Base-by-base conservation (phyloP, 208 protist genomes). In the Wallacemonas sp. region DNA sequence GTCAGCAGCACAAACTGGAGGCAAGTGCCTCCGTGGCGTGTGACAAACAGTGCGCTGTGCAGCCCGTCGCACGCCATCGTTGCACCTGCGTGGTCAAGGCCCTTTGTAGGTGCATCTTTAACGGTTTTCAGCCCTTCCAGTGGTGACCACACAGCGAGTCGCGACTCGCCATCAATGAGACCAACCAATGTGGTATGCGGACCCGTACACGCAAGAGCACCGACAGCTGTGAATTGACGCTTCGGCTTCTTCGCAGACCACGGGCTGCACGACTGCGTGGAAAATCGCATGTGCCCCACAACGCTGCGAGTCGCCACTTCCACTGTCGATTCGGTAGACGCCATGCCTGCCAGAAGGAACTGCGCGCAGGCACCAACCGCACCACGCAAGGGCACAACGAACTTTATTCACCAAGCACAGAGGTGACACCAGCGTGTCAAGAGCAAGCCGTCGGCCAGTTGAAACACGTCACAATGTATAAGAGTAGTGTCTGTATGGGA, bases 1-100 rank as follows among this genome's bases (percentile, higher is more conserved):
- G 61, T 54, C 63, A 81, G 22, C 27, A 79, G 19, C 9, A 60
- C 62, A 30, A 80, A 61, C 8, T 57, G 66, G 6, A 84, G 37
- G 1, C 45, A 50, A 21, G 32, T 13, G 41, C n/a, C 1, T 8
- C 45, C 21, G 45, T 17, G 45, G 22, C 29, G 30, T 0, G 38
- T 60, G 27, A 60, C 22, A 53, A 69, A 63, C 17, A 62, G 19
- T 2, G 12, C 63, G 3, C 46, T 68, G 63, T 55, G 37, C 12
- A 33, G 17, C 3, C 24, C 50, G 13, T 57, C n/a, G 17, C 26
- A 33, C 5, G 50, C 50, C 10, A 57, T 57, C 13, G 50, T 57
- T 6, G 10, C 38, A 4, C n/a, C n/a, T 15, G 50, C 57, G 19
- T 45, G 29, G 13, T 55, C 37, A 4, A 54, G 17, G 19, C 57